Percentiles rank a stretch among this genome's conserved stretches.
phyloP scores from a whole-genome alignment of 2,329 filamentous ascomycete species.

The Pestalotiopsis sp. region DNA sequence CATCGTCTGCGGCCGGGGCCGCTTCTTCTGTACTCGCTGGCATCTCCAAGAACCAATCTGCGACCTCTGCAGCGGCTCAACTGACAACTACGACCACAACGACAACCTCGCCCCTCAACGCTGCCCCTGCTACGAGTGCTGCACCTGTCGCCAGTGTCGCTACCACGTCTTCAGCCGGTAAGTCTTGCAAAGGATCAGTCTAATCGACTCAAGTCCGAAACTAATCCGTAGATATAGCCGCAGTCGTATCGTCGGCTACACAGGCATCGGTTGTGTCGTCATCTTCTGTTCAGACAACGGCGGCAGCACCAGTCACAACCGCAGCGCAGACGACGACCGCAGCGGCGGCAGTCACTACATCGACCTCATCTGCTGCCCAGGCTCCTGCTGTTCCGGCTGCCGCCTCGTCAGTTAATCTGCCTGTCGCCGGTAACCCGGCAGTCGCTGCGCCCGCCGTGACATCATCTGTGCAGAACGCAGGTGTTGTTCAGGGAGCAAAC shows the following conservation, averaged over 20 bases:
- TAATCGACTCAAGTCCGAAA: background rate
- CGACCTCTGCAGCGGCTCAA: background rate
- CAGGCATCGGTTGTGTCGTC: background rate
- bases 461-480: slow-evolving; percentile 22
- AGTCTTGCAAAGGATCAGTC: background rate
- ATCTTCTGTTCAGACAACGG: too few relatives aligned
- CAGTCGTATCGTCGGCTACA: slow-evolving; percentile 1
- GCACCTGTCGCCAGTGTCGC: background rate
- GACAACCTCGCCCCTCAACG: background rate
- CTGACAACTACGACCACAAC: background rate
- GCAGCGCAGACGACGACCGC: background rate
- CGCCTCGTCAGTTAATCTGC: slow-evolving; percentile 18
- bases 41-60: background rate
- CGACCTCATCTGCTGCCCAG: slow-evolving; percentile 8
- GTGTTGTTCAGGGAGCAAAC: slow-evolving; percentile 20
- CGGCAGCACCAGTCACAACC: background rate
- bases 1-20: slow-evolving; percentile 24
- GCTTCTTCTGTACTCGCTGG: slow-evolving; percentile 19
- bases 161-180: slow-evolving; percentile 3
- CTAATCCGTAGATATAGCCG: slow-evolving; percentile 12
- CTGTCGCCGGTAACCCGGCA: slow-evolving; percentile 15
- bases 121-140: background rate
- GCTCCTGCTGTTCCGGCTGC: slow-evolving; percentile 13
- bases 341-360: background rate
- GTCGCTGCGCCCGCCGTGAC: slow-evolving; percentile 16